Percentiles rank a stretch among this genome's conserved stretches.
Conservation (phyloP, 345 rosid genomes). For the Ailanthus altissimus region DNA sequence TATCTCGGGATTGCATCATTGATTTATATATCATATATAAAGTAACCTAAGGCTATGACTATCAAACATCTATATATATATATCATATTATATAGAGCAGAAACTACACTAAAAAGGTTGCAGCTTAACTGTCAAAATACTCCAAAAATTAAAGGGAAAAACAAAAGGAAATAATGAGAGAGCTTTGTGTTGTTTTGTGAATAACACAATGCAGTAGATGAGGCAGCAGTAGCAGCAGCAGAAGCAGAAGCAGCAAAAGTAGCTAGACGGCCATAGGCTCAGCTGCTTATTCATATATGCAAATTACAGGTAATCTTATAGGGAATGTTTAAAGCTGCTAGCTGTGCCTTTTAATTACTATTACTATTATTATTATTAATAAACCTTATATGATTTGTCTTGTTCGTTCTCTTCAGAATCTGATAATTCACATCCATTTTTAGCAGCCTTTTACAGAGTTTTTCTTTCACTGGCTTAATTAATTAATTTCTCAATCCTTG, state of each 20-base stretch:
- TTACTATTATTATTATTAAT: not conserved
- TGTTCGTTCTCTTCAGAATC: constrained; percentile 25
- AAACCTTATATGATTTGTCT: constrained; percentile 26
- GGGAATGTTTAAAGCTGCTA: constrained; percentile 48
- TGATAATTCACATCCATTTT: constrained; percentile 24
- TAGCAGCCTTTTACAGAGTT: constrained; percentile 36
- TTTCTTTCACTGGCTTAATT: constrained; percentile 25
- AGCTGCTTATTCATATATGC: constrained; percentile 30
- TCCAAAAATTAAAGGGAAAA: not conserved
- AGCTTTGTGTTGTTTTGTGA: too few species aligned
- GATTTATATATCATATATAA: not conserved
- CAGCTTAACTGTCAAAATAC: constrained; percentile 27
- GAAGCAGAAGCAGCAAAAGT: not conserved
- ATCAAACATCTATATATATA: too few species aligned
- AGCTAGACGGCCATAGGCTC: constrained; percentile 35
- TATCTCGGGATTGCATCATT: constrained; percentile 47
- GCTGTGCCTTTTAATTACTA: not conserved
- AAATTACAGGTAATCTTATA: constrained; percentile 19
- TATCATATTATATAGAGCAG: constrained; percentile 19
- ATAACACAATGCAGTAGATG: too few species aligned
- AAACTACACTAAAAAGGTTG: constrained; percentile 39
- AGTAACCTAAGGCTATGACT: too few species aligned
- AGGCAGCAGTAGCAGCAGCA: too few species aligned
- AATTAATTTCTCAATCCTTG: constrained; percentile 12
- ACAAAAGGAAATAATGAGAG: too few species aligned